phyloP scores from a whole-genome alignment of 345 rosid genomes.

The Orychophragmus violaceus region DNA sequence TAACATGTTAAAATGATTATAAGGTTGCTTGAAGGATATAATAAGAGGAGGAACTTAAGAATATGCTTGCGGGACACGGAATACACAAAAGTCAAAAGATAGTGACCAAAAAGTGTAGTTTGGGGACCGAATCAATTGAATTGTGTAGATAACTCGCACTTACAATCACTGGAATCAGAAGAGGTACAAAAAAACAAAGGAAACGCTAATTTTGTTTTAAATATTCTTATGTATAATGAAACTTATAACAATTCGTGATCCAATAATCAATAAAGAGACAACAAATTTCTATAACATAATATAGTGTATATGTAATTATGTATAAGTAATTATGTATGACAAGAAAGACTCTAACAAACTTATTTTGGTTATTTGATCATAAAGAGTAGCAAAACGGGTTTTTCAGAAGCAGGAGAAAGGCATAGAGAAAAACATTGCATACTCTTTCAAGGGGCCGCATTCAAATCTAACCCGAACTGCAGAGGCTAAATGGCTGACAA shows the following conservation, averaged over 20 bases:
- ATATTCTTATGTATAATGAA: too few relatives aligned
- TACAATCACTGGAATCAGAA: neutral
- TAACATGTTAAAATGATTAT: constrained; percentile 8
- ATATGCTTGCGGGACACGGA: constrained; percentile 35
- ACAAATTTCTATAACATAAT: too few relatives aligned
- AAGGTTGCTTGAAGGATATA: constrained; percentile 26
- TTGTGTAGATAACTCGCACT: constrained; percentile 26
- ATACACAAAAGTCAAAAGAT: constrained; percentile 6
- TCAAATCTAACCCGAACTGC: constrained; percentile 61
- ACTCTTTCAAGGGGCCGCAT: neutral
- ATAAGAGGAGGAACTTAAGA: constrained; percentile 6
- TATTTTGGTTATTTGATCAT: too few relatives aligned
- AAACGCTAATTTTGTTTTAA: too few relatives aligned
- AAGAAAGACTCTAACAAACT: too few relatives aligned
- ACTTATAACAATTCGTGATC: too few relatives aligned
- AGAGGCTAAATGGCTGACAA: constrained; percentile 61
- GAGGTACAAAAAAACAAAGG: too few relatives aligned
- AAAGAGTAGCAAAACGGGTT: neutral
- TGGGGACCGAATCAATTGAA: constrained; percentile 23
- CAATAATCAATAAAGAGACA: too few relatives aligned
- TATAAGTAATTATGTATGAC: too few relatives aligned
- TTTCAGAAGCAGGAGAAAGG: neutral
- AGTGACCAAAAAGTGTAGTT: constrained; percentile 1
- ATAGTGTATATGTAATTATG: too few relatives aligned
- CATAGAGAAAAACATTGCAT: neutral